phyloP scores from a whole-genome alignment of 1,284 basidiomycete species.

The Xerocomus cyaneibrunnescens region DNA sequence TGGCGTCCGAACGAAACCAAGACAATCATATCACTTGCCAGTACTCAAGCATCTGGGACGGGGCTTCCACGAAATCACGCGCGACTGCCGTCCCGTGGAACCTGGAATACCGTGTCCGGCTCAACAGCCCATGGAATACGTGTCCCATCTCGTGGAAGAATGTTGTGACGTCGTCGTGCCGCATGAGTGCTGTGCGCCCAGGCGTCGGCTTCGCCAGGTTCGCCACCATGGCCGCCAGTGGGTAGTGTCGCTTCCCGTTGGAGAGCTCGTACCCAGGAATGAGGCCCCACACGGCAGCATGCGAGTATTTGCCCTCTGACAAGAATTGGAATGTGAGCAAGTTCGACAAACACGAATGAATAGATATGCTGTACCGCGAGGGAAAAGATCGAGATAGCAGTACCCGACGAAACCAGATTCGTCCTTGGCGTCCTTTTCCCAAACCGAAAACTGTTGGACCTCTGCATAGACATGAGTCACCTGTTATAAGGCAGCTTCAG shows the following conservation, averaged over 20 bases:
- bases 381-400: constrained; percentile 86
- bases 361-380: constrained; percentile 53
- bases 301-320: constrained; percentile 74
- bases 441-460: constrained; percentile 77
- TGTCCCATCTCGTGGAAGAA: constrained; percentile 88
- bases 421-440: constrained; percentile 73
- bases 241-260: constrained; percentile 66
- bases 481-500: background rate
- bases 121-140: constrained; percentile 80
- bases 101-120: constrained; percentile 65
- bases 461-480: constrained; percentile 43
- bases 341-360: background rate
- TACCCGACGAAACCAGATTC: constrained; percentile 73
- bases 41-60: constrained; percentile 89
- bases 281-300: constrained; percentile 84
- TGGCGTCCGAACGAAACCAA: background rate
- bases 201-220: constrained; percentile 83
- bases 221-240: constrained; percentile 80
- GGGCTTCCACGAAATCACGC: constrained; percentile 84
- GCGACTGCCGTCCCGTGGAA: constrained; percentile 84
- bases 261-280: constrained; percentile 56
- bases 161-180: constrained; percentile 76
- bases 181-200: constrained; percentile 78
- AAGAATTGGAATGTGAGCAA: background rate
- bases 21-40: constrained; percentile 49